These are phyloP conservation scores for Globisporangium cederbergense DNA, from an alignment of 352 stramenopile genomes.

Conservation along the genomic window DNA sequence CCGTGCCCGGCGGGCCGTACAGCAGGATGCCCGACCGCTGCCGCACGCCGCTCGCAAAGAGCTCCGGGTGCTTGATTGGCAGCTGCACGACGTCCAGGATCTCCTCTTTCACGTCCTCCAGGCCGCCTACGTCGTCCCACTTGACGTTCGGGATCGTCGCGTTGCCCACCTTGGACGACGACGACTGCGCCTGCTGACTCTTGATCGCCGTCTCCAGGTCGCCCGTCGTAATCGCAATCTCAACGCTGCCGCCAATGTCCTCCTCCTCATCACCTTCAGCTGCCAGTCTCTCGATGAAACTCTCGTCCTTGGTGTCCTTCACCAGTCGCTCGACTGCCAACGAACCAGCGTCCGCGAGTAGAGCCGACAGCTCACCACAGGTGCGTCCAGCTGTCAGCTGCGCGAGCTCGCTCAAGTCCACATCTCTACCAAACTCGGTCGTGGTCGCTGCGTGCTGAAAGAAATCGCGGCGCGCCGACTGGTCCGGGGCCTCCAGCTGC, in stretches of 20 bases:
- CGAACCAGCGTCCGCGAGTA: constrained; percentile 59
- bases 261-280: constrained; percentile 7
- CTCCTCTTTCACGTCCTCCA: constrained; percentile 98
- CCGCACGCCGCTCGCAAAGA: constrained; percentile 73
- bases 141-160: constrained; percentile 93
- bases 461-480: constrained; percentile 47
- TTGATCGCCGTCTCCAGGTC: constrained; percentile 62
- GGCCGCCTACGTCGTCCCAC: constrained; percentile 97
- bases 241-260: constrained; percentile 6
- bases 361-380: constrained; percentile 64
- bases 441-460: constrained; percentile 41
- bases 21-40: constrained; percentile 81
- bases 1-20: constrained; percentile 84
- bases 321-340: constrained; percentile 49
- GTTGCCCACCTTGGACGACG: constrained; percentile 57
- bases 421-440: constrained; percentile 35
- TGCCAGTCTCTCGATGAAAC: constrained; percentile 16
- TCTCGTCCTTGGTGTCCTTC: constrained; percentile 13
- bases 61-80: constrained; percentile 78
- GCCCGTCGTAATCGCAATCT: constrained; percentile 32
- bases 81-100: constrained; percentile 89
- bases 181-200: constrained; percentile 63
- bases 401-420: constrained; percentile 54
- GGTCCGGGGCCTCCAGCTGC: constrained; percentile 57
- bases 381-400: constrained; percentile 72